A percentile compares a stretch with the other conserved stretches of the same genome.
Conservation (phyloP, 768 basidiomycete genomes). For the Suillus sp. region DNA sequence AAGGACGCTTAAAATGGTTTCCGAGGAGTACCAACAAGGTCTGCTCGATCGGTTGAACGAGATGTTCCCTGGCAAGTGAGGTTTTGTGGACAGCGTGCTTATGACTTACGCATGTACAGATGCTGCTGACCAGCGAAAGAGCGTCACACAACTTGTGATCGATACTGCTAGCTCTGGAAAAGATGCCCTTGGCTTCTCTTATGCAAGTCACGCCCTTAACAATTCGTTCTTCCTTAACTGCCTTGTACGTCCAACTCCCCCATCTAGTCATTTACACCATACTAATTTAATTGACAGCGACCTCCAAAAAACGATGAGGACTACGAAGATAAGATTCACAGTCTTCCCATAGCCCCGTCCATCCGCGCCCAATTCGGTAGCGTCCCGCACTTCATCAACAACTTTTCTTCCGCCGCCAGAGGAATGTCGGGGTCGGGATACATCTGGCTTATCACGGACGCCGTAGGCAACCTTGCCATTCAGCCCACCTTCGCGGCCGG, state of each 20-base stretch:
- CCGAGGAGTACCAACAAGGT: conserved; percentile 85
- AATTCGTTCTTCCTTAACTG: conserved; percentile 92
- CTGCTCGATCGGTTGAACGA: conserved; percentile 77
- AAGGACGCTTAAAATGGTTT: conserved; percentile 66
- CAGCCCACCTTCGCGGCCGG: conserved; percentile 88
- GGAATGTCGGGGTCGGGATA: conserved; percentile 83
- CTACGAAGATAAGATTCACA: conserved; percentile 24
- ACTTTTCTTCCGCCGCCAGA: conserved; percentile 71
- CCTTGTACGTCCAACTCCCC: conserved; percentile 58
- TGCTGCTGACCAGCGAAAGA: conserved; percentile 54
- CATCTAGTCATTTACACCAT: background rate
- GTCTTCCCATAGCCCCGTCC: conserved; percentile 21
- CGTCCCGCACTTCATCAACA: conserved; percentile 68
- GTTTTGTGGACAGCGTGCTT: background rate
- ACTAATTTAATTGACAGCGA: conserved; percentile 27
- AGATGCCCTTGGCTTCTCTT: conserved; percentile 78
- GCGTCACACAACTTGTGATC: conserved; percentile 73
- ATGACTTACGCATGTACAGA: conserved; percentile 37
- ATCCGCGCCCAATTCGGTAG: conserved; percentile 55
- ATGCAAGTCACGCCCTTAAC: conserved; percentile 90
- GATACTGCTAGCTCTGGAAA: conserved; percentile 59
- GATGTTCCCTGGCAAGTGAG: conserved; percentile 63
- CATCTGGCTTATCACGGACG: conserved; percentile 86
- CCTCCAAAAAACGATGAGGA: conserved; percentile 31
- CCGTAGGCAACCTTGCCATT: conserved; percentile 61